Base-by-base conservation (phyloP, 2,329 filamentous ascomycete species). In the Alternaria angustiovoidea region DNA sequence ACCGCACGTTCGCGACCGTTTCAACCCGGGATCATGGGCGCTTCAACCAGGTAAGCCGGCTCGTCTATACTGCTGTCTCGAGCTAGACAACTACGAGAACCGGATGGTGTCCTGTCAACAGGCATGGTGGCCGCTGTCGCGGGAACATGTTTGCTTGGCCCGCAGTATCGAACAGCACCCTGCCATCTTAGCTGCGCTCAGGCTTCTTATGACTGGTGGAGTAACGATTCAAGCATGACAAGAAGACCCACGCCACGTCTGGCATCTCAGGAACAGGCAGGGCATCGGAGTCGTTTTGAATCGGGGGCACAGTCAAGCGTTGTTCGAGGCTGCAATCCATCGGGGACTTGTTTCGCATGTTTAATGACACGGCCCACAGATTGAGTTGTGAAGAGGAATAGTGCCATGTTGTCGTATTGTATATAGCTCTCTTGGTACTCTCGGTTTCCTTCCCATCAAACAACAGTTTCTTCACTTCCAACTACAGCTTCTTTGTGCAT, bases 281-380 rank as follows among this genome's bases (percentile, higher is more conserved):
- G 59, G 49, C 57, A 52, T 63, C 48, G 59, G 41, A 57, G 55
- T 57, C 51, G 46, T n/a, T 61, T 42, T 62, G 70, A 61, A 61
- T 55, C 63, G 54, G 62, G 60, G 68, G 62, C 57, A 48, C 58
- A 53, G 61, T 56, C 61, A 64, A 68, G 59, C 62, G 54, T 62
- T 63, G 71, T 66, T 58, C 26, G 61, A 66, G 65, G 62, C 64
- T 68, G 61, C 52, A 63, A 51, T 55, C 36, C 60, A 59, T 57
- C 55, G 63, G 62, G 48, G 43, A 48, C 44, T 55, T 54, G 75
- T 77, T 77, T 77, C 74, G 68, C 68, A 71, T 68, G 67, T 76
- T 76, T 75, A 69, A 77, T 77, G 72, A 75, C 64, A 60, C 59
- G 75, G 55, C 63, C 75, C 73, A 76, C 72, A 74, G 66, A 42